These are phyloP conservation scores for Papilionanthe hybrid DNA, from an alignment of 116 monocot genomes.

Conservation along the genomic window DNA sequence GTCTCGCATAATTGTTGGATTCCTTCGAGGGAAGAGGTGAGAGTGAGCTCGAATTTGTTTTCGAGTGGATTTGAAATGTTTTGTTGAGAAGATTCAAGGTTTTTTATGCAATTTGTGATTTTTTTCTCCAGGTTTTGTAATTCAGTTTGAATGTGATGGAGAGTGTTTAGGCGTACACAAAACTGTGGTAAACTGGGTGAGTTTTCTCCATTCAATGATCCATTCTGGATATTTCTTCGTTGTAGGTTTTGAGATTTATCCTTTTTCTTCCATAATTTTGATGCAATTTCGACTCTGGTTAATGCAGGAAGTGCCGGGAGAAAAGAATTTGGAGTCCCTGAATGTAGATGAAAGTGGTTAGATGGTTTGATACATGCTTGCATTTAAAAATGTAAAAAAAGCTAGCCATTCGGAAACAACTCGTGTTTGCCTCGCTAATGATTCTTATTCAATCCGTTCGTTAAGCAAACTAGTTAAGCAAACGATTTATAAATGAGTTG, in stretches of 20 bases:
- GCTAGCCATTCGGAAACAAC: too few species aligned
- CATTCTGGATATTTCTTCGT: constrained; percentile 39
- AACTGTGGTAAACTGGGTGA: constrained; percentile 48
- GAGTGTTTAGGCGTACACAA: constrained; percentile 58
- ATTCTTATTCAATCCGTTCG: too few species aligned
- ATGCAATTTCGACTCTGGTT: constrained; percentile 73
- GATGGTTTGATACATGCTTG: not conserved
- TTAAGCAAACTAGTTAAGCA: too few species aligned
- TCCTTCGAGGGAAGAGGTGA: constrained; percentile 67
- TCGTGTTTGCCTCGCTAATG: too few species aligned
- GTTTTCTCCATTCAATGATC: constrained; percentile 30
- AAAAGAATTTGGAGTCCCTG: constrained; percentile 72
- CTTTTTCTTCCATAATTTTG: constrained; percentile 62
- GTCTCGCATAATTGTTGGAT: constrained; percentile 78
- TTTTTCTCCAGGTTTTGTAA: constrained; percentile 63
- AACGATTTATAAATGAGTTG: too few species aligned
- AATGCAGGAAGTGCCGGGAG: constrained; percentile 74
- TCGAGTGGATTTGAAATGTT: constrained; percentile 52
- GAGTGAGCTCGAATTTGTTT: constrained; percentile 65
- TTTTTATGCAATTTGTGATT: constrained; percentile 49
- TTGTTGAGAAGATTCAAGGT: constrained; percentile 56
- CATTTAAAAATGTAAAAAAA: too few species aligned
- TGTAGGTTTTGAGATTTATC: constrained; percentile 43
- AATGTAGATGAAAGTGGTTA: not conserved
- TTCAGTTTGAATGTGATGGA: constrained; percentile 47